phyloP scores from a whole-genome alignment of 2,329 filamentous ascomycete genomes.

The Curvularia eragrostidis region DNA sequence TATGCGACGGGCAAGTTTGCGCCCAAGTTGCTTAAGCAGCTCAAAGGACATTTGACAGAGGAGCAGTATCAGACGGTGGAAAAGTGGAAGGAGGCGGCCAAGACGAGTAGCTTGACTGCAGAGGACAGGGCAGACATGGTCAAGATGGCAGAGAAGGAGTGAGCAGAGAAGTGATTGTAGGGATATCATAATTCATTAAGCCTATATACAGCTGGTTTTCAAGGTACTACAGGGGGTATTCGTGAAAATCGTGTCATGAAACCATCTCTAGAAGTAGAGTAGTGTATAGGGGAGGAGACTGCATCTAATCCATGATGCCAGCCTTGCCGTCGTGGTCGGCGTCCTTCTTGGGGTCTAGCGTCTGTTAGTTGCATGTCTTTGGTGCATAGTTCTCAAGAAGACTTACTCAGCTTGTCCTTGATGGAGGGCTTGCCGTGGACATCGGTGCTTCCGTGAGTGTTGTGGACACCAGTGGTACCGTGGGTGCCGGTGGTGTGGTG shows the following conservation, averaged over 20 bases:
- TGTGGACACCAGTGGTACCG: slow-evolving; percentile 8
- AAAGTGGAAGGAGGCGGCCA: slow-evolving; percentile 49
- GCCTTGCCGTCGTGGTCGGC: slow-evolving; percentile 61
- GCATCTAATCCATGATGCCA: slow-evolving; percentile 58
- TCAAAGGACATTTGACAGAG: slow-evolving; percentile 33
- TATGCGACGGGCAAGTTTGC: slow-evolving; percentile 53
- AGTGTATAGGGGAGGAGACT: neutral
- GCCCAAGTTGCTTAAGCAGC: slow-evolving; percentile 48
- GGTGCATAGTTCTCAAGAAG: too few species aligned
- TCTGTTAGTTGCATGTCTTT: neutral
- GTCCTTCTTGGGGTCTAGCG: slow-evolving; percentile 58
- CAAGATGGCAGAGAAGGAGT: slow-evolving; percentile 28
- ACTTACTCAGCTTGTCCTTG: slow-evolving; percentile 56
- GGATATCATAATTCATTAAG: slow-evolving; percentile 15
- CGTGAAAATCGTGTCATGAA: slow-evolving; percentile 10
- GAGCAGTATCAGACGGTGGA: slow-evolving; percentile 44
- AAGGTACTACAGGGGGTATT: slow-evolving; percentile 14
- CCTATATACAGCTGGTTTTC: slow-evolving; percentile 8
- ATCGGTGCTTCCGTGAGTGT: slow-evolving; percentile 4
- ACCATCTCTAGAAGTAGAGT: neutral
- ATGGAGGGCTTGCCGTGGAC: slow-evolving; percentile 52
- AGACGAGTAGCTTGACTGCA: slow-evolving; percentile 37
- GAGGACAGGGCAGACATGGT: slow-evolving; percentile 46
- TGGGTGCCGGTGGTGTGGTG: neutral
- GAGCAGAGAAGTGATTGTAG: neutral